Percentiles rank a stretch among this genome's conserved stretches.
Conservation (phyloP, 805 yeast genomes). For the Starmerella lactis-condensi region DNA sequence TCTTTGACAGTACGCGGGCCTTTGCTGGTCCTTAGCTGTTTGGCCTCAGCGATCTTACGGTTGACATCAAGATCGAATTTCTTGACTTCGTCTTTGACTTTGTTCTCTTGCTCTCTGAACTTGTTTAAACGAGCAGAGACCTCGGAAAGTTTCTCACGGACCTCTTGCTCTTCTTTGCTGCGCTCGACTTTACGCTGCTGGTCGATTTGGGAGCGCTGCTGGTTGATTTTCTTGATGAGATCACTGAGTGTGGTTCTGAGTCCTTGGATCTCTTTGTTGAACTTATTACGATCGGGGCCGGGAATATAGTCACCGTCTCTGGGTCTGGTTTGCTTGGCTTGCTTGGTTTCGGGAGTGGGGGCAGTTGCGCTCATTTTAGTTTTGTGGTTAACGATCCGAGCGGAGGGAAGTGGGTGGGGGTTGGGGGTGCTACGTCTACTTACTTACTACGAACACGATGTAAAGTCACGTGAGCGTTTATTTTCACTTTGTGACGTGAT, state of each 20-base stretch:
- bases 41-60: conserved; percentile 58
- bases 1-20: conserved; percentile 33
- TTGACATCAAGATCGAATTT: conserved; percentile 50
- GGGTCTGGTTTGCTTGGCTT: not conserved
- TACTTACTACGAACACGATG: no score
- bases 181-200: conserved; percentile 8
- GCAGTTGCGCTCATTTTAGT: conserved; percentile 2
- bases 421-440: no score
- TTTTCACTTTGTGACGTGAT: no score
- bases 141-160: conserved; percentile 30
- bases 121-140: conserved; percentile 30
- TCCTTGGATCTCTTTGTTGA: conserved; percentile 17
- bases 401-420: no score
- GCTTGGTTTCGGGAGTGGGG: conserved; percentile 1
- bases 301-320: conserved; percentile 11
- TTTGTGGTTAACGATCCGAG: no score
- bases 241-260: conserved; percentile 18
- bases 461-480: no score
- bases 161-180: conserved; percentile 35
- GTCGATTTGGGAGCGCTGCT: conserved; percentile 17
- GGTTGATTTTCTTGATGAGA: conserved; percentile 16
- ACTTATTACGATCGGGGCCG: conserved; percentile 20
- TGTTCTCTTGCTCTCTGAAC: conserved; percentile 24
- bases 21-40: conserved; percentile 49
- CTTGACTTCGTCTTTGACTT: conserved; percentile 45